These are phyloP conservation scores for Solanum pennellii DNA, from an alignment of 257 asterid species.

Conservation along the genomic window DNA sequence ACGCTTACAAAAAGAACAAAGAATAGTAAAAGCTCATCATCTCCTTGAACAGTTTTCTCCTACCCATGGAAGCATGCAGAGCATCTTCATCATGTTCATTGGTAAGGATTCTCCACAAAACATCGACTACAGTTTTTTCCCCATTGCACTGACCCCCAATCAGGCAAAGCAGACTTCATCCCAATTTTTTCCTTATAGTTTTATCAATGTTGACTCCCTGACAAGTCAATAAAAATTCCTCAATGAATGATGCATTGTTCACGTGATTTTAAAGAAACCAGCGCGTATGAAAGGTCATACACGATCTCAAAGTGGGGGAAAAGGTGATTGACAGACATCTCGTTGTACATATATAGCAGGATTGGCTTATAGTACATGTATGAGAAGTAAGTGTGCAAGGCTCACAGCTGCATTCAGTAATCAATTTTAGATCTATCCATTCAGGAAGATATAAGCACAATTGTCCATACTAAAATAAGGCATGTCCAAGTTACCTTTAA, in stretches of 20 bases:
- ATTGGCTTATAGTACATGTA: neutral
- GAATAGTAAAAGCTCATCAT: neutral
- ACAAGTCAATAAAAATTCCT: neutral
- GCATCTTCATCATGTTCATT: neutral
- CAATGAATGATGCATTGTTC: neutral
- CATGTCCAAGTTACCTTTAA: slow-evolving; percentile 38
- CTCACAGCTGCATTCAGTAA: neutral
- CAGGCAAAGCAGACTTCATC: neutral
- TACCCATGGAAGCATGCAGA: neutral
- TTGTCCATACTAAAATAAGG: neutral
- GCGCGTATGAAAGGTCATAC: neutral
- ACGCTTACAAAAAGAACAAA: neutral
- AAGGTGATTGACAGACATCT: neutral
- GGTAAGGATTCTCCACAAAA: neutral
- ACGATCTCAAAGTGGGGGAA: neutral
- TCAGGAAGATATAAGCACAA: neutral
- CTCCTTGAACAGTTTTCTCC: neutral
- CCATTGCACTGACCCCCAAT: neutral
- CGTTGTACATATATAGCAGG: neutral
- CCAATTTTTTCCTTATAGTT: neutral
- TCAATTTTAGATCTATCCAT: neutral
- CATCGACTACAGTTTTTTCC: neutral
- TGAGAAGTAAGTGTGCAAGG: neutral
- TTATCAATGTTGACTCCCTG: neutral
- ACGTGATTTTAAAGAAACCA: neutral